Evolutionary conservation across 192 early-diverging fungal genomes (phyloP).

Genomic region (Phlyctochytrium bullatum): DNA sequence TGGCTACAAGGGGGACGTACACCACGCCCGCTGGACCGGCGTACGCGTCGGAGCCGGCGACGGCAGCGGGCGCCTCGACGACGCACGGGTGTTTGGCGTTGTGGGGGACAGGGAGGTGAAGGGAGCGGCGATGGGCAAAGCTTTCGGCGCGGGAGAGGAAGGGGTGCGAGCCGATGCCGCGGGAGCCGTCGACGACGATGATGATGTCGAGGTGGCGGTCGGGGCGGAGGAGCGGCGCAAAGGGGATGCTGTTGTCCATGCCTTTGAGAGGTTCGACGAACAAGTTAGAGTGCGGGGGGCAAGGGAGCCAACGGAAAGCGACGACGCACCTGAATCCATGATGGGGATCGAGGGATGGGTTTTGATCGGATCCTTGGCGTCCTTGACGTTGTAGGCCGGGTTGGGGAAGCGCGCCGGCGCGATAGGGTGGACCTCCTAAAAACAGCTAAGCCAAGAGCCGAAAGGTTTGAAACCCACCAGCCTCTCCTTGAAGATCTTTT

Average conservation of each 20-base stretch:
- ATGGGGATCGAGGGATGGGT: background rate
- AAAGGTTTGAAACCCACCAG: conserved; percentile 16
- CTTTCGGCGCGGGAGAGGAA: conserved; percentile 26
- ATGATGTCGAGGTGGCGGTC: conserved; percentile 33
- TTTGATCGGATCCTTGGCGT: conserved; percentile 5
- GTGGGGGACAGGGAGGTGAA: background rate
- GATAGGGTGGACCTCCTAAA: conserved; percentile 31
- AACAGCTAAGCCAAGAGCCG: background rate
- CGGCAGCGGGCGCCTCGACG: background rate
- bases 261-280: background rate
- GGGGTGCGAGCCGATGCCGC: conserved; percentile 30
- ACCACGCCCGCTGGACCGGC: background rate
- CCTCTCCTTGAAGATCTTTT: conserved; percentile 23
- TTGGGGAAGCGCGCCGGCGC: conserved; percentile 38
- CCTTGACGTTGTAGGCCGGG: conserved; percentile 16
- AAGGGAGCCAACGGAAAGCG: background rate
- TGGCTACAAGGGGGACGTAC: conserved; percentile 16
- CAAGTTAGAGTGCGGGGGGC: background rate
- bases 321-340: conserved; percentile 14
- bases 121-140: conserved; percentile 9
- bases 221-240: conserved; percentile 31
- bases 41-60: background rate
- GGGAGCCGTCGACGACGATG: conserved; percentile 28
- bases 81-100: background rate
- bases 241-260: conserved; percentile 45